A percentile compares a stretch with the other conserved stretches of the same genome.
phyloP scores from a whole-genome alignment of 208 protist genomes.

The Leishmania braziliensis region DNA sequence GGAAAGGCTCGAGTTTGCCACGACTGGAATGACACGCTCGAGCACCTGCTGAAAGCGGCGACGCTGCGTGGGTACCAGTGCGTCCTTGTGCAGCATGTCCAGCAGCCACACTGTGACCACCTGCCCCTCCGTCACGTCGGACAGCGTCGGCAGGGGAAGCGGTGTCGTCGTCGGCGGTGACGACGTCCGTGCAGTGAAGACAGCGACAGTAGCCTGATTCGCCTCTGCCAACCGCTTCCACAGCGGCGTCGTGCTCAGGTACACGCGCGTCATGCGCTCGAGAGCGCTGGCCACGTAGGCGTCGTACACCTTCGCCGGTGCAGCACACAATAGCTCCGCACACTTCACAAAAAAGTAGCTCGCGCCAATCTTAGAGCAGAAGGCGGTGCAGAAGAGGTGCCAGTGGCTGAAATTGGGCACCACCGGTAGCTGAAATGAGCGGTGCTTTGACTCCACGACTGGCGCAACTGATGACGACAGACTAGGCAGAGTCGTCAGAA shows the following conservation, averaged over 20 bases:
- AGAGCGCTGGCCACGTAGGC: constrained; percentile 32
- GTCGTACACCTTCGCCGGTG: constrained; percentile 38
- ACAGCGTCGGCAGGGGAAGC: constrained; percentile 16
- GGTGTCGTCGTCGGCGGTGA: background rate
- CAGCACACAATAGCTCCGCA: constrained; percentile 49
- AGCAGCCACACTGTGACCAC: constrained; percentile 49
- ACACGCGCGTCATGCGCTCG: constrained; percentile 36
- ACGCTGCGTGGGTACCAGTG: constrained; percentile 18
- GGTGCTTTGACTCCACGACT: background rate
- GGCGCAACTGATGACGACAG: constrained; percentile 4
- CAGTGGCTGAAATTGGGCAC: constrained; percentile 56
- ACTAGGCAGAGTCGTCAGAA: constrained; percentile 13
- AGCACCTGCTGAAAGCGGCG: constrained; percentile 40
- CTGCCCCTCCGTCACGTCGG: constrained; percentile 37
- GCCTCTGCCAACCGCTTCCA: constrained; percentile 26
- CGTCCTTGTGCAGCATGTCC: constrained; percentile 45
- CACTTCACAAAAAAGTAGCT: constrained; percentile 71
- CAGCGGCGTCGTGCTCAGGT: constrained; percentile 29
- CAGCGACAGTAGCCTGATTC: constrained; percentile 18
- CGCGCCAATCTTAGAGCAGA: constrained; percentile 56
- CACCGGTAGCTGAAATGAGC: constrained; percentile 24
- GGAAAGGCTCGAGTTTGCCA: constrained; percentile 31
- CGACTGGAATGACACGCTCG: constrained; percentile 31
- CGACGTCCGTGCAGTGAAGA: constrained; percentile 1
- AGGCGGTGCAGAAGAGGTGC: constrained; percentile 73